A percentile compares a stretch with the other conserved stretches of the same genome.
phyloP scores from a whole-genome alignment of 2,329 filamentous ascomycete genomes.

The Trichoderma brevicompactum region DNA sequence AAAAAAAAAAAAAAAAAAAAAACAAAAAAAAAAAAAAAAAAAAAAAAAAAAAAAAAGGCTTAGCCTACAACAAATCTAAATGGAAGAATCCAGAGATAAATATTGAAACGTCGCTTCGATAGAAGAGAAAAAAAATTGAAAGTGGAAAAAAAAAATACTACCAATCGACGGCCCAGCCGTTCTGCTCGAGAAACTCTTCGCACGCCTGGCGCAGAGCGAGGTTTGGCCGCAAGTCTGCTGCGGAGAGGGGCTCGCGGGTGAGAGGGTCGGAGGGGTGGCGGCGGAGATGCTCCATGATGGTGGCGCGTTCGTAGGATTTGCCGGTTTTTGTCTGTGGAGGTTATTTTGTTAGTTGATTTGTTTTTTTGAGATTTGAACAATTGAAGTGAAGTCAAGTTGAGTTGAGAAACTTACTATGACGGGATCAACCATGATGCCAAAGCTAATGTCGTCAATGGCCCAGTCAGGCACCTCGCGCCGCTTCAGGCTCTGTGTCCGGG shows the following conservation, averaged over 20 bases:
- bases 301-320: constrained; percentile 85
- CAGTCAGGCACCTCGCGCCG: constrained; percentile 72
- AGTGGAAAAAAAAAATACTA: constrained; percentile 44
- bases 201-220: constrained; percentile 80
- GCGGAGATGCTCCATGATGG: constrained; percentile 83
- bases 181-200: constrained; percentile 80
- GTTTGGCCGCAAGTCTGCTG: constrained; percentile 78
- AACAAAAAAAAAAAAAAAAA: not conserved
- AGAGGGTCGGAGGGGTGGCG: constrained; percentile 77
- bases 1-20: not conserved
- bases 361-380: too few species aligned
- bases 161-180: constrained; percentile 94
- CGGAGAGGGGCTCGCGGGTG: constrained; percentile 73
- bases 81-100: not conserved
- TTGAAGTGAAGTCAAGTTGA: not conserved
- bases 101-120: too few species aligned
- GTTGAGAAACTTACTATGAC: constrained; percentile 52
- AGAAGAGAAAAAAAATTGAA: not conserved
- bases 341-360: too few species aligned
- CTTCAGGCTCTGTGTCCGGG: constrained; percentile 50
- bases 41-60: not conserved
- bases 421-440: constrained; percentile 74
- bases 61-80: not conserved
- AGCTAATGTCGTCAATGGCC: constrained; percentile 76
- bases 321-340: constrained; percentile 72